A percentile compares a stretch with the other conserved stretches of the same genome.
Conservation (phyloP, 495 filamentous ascomycete species). For the Hypoxylon fuscum region DNA sequence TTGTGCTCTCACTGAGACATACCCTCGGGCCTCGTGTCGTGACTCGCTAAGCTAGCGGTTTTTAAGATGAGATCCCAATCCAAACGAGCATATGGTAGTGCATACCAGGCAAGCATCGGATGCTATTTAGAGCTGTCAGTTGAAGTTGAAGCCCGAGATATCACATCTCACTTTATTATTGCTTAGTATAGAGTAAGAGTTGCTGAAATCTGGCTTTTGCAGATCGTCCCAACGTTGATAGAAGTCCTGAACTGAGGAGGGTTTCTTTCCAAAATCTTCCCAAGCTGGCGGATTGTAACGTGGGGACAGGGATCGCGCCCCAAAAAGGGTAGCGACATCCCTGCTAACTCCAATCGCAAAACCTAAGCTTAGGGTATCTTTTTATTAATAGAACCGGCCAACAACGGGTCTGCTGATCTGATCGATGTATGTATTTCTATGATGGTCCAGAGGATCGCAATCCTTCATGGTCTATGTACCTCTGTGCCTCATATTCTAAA, state of each 20-base stretch:
- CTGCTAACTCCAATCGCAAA: neutral
- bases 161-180: neutral
- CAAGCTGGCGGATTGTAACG: neutral
- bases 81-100: too few relatives aligned
- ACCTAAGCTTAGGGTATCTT: neutral
- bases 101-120: too few relatives aligned
- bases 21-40: neutral
- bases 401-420: neutral
- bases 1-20: neutral
- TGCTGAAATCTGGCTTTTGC: neutral
- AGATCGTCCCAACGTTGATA: neutral
- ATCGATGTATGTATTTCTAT: neutral
- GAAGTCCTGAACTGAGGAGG: neutral
- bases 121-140: neutral
- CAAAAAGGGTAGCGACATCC: conserved; percentile 10
- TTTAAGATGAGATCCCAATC: neutral
- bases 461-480: neutral
- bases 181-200: too few relatives aligned
- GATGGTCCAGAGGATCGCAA: too few relatives aligned
- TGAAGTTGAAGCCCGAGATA: neutral
- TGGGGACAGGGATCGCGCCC: neutral
- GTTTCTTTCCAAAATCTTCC: neutral
- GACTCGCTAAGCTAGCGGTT: neutral
- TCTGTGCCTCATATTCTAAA: neutral
- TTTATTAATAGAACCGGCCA: conserved; percentile 15